Base-by-base conservation (phyloP, 176 grass and related monocot species). In the Hsuehochloa calcarea region DNA sequence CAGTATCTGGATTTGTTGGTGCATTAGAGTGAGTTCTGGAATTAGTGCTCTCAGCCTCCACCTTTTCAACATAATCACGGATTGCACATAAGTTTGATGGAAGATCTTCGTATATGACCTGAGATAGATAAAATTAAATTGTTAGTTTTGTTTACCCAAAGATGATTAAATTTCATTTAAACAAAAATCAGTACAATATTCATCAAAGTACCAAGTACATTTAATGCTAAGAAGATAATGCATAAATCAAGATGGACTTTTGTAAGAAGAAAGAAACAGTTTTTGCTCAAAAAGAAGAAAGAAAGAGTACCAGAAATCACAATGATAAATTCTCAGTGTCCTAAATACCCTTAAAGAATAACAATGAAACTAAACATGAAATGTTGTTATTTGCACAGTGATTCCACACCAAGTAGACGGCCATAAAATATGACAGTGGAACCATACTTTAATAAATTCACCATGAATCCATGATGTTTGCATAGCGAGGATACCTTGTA, bases 41-140 rank as follows among this genome's bases (percentile, higher is more conserved):
- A 9, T 76, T 82, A 39, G 81, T 71, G 41, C 75, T 73, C 27
- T 80, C 69, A 89, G 81, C 80, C 90, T 84, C 83, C 8, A 65
- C 80, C 65, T 87, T 90, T 76, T 95, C 96, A 49, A 95, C 80
- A 64, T 89, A 95, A 92, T 98, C 96, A 78, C 93, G 96, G 56
- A 98, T 98, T 22, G 96, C 91, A 84, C 96, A 94, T 69, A 98
- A 88, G 78, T 98, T 98, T 83, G 96, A 98, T 62, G 96, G 93
- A 65, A 98, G 90, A 75, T 98, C 93, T 93, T 98, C 91, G 52
- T 95, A 98, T 84, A 98, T 98, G 69, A 98, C 93, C 96, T 98
- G 84, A 79, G 85, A 85, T 67, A 65, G 38, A 59, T 51, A 70
- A 79, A 58, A 90, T 22, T n/a, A 68, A 68, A 70, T 1, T 27